Percentiles rank a stretch among this genome's conserved stretches.
These are phyloP conservation scores for Wickerhamomyces hampshirensis DNA, from an alignment of 805 yeast genomes.

Conservation along the genomic window DNA sequence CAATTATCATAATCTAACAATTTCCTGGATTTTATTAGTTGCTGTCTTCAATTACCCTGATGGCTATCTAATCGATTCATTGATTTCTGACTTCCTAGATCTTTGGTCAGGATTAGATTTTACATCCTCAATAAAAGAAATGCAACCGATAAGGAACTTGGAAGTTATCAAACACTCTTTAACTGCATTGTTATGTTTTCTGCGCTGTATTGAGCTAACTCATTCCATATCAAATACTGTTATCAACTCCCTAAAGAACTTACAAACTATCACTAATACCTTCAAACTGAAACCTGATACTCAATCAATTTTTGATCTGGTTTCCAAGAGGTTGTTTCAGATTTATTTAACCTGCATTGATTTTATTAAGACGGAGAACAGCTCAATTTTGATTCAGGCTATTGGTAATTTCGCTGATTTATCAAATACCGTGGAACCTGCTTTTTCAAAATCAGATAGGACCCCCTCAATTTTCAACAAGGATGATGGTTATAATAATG, in stretches of 20 bases:
- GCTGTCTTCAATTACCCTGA: slow-evolving; percentile 62
- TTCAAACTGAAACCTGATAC: slow-evolving; percentile 6
- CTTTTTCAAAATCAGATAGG: slow-evolving; percentile 10
- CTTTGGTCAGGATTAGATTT: slow-evolving; percentile 56
- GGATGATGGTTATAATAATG: slow-evolving; percentile 43
- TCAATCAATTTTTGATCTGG: slow-evolving; percentile 19
- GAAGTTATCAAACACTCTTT: slow-evolving; percentile 57
- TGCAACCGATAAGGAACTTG: slow-evolving; percentile 27
- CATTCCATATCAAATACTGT: slow-evolving; percentile 45
- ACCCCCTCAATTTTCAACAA: slow-evolving; percentile 14
- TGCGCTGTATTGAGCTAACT: slow-evolving; percentile 36
- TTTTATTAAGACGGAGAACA: slow-evolving; percentile 18
- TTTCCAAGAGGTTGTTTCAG: slow-evolving; percentile 41
- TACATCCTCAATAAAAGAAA: slow-evolving; percentile 1
- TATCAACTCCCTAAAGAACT: slow-evolving; percentile 27
- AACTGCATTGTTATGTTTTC: slow-evolving; percentile 50
- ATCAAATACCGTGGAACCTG: neutral
- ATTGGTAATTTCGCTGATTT: slow-evolving; percentile 38
- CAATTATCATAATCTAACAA: slow-evolving; percentile 32
- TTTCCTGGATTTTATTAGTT: slow-evolving; percentile 58
- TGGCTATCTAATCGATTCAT: slow-evolving; percentile 46
- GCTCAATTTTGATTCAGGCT: slow-evolving; percentile 31
- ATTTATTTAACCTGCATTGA: slow-evolving; percentile 34
- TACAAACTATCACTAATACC: slow-evolving; percentile 10
- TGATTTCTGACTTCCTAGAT: slow-evolving; percentile 51